These are phyloP conservation scores for Hypseocharis bilobata DNA, from an alignment of 441 rosid genomes.

Conservation along the genomic window DNA sequence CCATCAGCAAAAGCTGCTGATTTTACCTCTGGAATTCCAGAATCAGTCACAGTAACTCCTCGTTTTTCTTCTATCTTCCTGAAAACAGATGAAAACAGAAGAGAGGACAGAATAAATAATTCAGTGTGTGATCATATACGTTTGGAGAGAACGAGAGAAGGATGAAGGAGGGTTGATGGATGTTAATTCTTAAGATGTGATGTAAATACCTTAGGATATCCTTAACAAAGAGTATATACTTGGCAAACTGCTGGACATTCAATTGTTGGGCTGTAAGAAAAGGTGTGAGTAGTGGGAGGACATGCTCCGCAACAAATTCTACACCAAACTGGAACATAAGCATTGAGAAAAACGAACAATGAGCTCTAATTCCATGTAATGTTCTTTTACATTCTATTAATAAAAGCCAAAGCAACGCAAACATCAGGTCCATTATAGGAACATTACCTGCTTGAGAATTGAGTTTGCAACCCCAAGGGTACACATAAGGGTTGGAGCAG, in stretches of 20 bases:
- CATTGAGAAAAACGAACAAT: conserved; percentile 14
- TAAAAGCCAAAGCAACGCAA: conserved; percentile 12
- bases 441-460: conserved; percentile 74
- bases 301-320: conserved; percentile 69
- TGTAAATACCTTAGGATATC: conserved; percentile 62
- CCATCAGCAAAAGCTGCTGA: conserved; percentile 34
- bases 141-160: neutral
- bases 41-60: conserved; percentile 66
- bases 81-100: conserved; percentile 18
- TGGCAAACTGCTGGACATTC: conserved; percentile 79
- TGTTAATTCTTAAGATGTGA: neutral
- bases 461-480: conserved; percentile 83
- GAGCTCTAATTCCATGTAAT: conserved; percentile 15
- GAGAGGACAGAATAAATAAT: neutral
- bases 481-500: conserved; percentile 94
- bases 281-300: conserved; percentile 65
- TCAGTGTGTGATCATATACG: neutral
- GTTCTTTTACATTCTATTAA: conserved; percentile 4
- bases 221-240: conserved; percentile 79
- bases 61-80: conserved; percentile 87
- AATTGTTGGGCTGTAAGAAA: conserved; percentile 81
- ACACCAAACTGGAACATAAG: conserved; percentile 54
- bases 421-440: neutral
- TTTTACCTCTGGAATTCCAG: conserved; percentile 54
- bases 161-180: neutral